Evolutionary conservation across 352 stramenopile species (phyloP), one percentile per base, ranked within the genome.

Genomic region (Globisporangium spiculum): DNA sequence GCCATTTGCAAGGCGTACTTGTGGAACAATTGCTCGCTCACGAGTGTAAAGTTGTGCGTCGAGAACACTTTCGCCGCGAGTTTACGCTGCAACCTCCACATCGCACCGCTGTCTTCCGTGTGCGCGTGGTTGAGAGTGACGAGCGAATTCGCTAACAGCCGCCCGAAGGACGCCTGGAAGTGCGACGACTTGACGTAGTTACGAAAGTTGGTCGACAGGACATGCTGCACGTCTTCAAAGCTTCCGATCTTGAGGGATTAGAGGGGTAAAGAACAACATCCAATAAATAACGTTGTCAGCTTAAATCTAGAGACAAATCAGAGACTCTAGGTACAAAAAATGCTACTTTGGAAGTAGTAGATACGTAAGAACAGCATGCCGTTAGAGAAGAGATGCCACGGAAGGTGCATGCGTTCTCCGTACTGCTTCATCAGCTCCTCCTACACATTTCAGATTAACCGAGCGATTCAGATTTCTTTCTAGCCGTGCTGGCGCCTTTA

Each of bases 151-250:
- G 79, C 75, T 64, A 90, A 88, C 14, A 90, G 63, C 57, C 89
- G 78, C 3, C 77, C 65, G 60, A 89, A 88, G 3, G 81, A 80
- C 34, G 88, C 75, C 18, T 89, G 64, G 55, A 92, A 85, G 4
- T 75, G 75, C 52, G 83, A 63, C 1, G 82, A 76, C 66, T 89
- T 89, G 63, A 92, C 73, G 71, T 91, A 92, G 66, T 92, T 92
- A 70, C 63, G 62, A 62, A 84, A 76, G 26, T 91, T 88, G 2
- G 81, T 88, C 4, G 78, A 65, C 24, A 92, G 65, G 12, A 92
- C 75, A 71, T 90, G 77, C 66, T 91, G 73, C 9, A 92, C 79
- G 60, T 92, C 83, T n/a, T 74, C 73, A 9, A 81, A 76, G 36
- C 79, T 74, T 9, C 71, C 81, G 54, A 89, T 75, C 74, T 84